A percentile compares a stretch with the other conserved stretches of the same genome.
Evolutionary conservation across 2,329 filamentous ascomycete genomes (phyloP).

Genomic region (Colletotrichum sojae): DNA sequence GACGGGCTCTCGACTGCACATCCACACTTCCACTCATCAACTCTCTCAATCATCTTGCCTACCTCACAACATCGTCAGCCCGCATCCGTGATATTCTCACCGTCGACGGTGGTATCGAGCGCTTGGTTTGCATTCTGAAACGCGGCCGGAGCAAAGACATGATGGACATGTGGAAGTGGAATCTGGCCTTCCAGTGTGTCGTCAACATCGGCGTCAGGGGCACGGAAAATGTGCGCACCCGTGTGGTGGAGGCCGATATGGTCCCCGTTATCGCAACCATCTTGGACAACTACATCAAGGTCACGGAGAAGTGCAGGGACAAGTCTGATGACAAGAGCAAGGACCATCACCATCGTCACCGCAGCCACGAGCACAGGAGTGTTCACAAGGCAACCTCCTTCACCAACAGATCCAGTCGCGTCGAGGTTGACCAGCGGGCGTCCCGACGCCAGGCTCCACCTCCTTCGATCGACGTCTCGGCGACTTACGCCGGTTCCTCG

Average conservation of each 20-base stretch:
- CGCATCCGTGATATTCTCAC: slow-evolving; percentile 98
- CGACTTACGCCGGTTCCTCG: slow-evolving; percentile 58
- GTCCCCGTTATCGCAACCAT: slow-evolving; percentile 99
- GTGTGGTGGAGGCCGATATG: slow-evolving; percentile 98
- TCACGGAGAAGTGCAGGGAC: slow-evolving; percentile 91
- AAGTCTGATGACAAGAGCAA: slow-evolving; percentile 89
- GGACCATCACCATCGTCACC: slow-evolving; percentile 66
- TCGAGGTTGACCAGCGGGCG: slow-evolving; percentile 72
- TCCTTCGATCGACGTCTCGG: slow-evolving; percentile 73
- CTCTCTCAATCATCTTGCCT: slow-evolving; percentile 98
- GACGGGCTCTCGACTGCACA: slow-evolving; percentile 96
- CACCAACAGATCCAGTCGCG: slow-evolving; percentile 65
- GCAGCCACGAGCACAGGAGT: slow-evolving; percentile 64
- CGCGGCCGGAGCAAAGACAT: slow-evolving; percentile 96
- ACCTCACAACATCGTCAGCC: slow-evolving; percentile 97
- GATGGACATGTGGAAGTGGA: slow-evolving; percentile 99
- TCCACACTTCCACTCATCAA: slow-evolving; percentile 98
- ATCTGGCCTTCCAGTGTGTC: slow-evolving; percentile 97
- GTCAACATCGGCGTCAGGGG: slow-evolving; percentile 98
- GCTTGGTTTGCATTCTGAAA: slow-evolving; percentile 97
- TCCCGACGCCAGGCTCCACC: slow-evolving; percentile 86
- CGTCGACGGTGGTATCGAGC: slow-evolving; percentile 97
- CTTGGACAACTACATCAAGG: slow-evolving; percentile 97
- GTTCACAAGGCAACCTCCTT: slow-evolving; percentile 67
- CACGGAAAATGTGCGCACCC: slow-evolving; percentile 92